phyloP scores from a whole-genome alignment of 2,329 filamentous ascomycete genomes.

The Harringtonia aguacate region DNA sequence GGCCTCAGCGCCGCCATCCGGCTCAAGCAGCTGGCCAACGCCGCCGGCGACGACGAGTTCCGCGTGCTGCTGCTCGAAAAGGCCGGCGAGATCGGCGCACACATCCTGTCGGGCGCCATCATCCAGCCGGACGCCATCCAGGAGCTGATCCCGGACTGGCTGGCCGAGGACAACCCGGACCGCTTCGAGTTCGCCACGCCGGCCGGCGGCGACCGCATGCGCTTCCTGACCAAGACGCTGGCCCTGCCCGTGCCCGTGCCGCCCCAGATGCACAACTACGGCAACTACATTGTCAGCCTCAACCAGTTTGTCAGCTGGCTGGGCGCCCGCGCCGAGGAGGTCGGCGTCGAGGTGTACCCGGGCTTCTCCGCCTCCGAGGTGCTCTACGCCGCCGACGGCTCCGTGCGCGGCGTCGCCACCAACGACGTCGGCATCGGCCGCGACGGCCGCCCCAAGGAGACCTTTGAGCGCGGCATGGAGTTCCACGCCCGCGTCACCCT shows the following conservation, averaged over 20 bases:
- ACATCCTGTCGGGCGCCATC: slow-evolving; percentile 93
- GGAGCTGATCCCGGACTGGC: slow-evolving; percentile 90
- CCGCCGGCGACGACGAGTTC: slow-evolving; percentile 92
- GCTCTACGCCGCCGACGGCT: slow-evolving; percentile 75
- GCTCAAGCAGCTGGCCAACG: slow-evolving; percentile 89
- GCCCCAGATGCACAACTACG: slow-evolving; percentile 96
- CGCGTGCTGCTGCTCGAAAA: slow-evolving; percentile 89
- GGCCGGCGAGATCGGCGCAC: slow-evolving; percentile 85
- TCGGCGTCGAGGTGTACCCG: slow-evolving; percentile 92
- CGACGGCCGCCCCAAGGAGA: slow-evolving; percentile 75
- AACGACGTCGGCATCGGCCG: slow-evolving; percentile 84
- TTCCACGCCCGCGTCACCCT: slow-evolving; percentile 89
- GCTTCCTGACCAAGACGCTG: slow-evolving; percentile 75
- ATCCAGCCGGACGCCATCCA: slow-evolving; percentile 81
- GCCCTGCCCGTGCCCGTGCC: slow-evolving; percentile 76
- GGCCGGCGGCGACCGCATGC: slow-evolving; percentile 77
- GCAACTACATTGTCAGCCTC: slow-evolving; percentile 93
- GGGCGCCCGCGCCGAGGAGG: slow-evolving; percentile 88
- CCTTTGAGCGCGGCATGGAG: slow-evolving; percentile 95
- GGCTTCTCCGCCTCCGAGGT: slow-evolving; percentile 93
- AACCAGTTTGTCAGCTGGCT: slow-evolving; percentile 96
- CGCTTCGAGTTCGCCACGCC: slow-evolving; percentile 83
- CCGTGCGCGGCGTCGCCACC: slow-evolving; percentile 87
- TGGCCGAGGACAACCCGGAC: slow-evolving; percentile 75
- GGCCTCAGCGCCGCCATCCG: slow-evolving; percentile 88